A percentile compares a stretch with the other conserved stretches of the same genome.
Conservation (phyloP, 73 alveolate genomes). For the Tetrahymena borealis region DNA sequence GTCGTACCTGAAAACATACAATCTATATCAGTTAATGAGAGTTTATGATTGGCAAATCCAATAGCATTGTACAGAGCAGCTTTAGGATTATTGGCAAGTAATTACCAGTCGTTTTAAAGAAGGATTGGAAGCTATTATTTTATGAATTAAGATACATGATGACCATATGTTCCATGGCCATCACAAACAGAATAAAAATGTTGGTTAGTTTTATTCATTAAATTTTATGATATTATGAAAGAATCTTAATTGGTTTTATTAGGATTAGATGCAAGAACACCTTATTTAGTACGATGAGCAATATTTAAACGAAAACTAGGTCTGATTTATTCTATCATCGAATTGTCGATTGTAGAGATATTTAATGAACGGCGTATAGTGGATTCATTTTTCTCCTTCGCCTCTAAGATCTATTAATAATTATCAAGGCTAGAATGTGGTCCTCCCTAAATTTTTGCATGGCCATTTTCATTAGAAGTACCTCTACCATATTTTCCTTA, state of each 20-base stretch:
- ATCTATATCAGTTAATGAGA: not conserved
- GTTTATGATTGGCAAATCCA: not conserved
- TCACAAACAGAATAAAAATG: slow-evolving; percentile 58
- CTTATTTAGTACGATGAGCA: not conserved
- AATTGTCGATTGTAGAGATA: not conserved
- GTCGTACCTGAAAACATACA: slow-evolving; percentile 8
- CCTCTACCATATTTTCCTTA: slow-evolving; percentile 1
- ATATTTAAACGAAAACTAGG: not conserved
- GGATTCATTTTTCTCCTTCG: not conserved
- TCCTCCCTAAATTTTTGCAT: not conserved
- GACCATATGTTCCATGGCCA: slow-evolving; percentile 56
- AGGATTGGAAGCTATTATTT: slow-evolving; percentile 30
- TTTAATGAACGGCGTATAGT: not conserved
- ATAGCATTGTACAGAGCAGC: not conserved
- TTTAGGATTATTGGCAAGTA: not conserved
- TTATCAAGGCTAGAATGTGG: not conserved
- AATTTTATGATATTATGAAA: not conserved
- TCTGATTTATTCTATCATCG: not conserved
- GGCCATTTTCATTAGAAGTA: not conserved
- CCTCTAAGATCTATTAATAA: not conserved
- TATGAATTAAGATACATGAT: slow-evolving; percentile 37
- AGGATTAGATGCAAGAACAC: not conserved
- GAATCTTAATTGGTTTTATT: slow-evolving; percentile 4
- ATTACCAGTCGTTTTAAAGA: not conserved
- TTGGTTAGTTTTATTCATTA: not conserved